Evolutionary conservation across 169 alveolate genomes (phyloP), one percentile per base, ranked within the genome.

Genomic region (Hepatocystis sp.): DNA sequence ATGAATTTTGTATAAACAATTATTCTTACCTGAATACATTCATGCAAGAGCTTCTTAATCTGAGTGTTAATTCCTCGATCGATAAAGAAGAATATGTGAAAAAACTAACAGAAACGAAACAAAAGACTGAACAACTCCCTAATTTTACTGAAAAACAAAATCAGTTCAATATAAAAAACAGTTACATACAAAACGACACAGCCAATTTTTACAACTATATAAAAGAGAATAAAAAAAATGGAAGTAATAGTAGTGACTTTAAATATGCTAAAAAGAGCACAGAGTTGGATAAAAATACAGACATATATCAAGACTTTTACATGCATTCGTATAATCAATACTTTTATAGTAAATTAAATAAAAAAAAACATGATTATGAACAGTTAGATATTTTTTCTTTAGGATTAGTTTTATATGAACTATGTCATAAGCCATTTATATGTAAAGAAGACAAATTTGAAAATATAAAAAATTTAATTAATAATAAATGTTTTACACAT

Each of bases 381-480:
- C 78, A 71, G 42, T 15, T 58, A 10, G 86, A 71, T 47, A 17
- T 71, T 2, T 71, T 71, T 58, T 71, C 86, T 3, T 40, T 71
- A 5, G 86, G 78, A 2, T 1, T 71, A 42, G 61, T 71, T 10
- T 36, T 71, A 34, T 71, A 71, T 51, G 86, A 71, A 71, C 11
- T 71, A 36, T 58, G 36, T 58, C 86, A 71, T 58, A 23, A 4
- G 5, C 86, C 86, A 4, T 71, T 71, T 58, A 71, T 44, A 36
- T 28, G 78, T 0, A 44, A 28, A 44, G 60, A 58, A 47, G 86
- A 71, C 0, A 71, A 71, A 71, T 42, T 71, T 15, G 1, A 23
- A 15, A 56, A 71, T 34, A 44, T 71, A 47, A 71, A 51, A 49
- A 13, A 58, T 23, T 58, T 71, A 58, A 71, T 71, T 36, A 30